Conservation (phyloP, 345 rosid species). For the Eucalyptus pumila region DNA sequence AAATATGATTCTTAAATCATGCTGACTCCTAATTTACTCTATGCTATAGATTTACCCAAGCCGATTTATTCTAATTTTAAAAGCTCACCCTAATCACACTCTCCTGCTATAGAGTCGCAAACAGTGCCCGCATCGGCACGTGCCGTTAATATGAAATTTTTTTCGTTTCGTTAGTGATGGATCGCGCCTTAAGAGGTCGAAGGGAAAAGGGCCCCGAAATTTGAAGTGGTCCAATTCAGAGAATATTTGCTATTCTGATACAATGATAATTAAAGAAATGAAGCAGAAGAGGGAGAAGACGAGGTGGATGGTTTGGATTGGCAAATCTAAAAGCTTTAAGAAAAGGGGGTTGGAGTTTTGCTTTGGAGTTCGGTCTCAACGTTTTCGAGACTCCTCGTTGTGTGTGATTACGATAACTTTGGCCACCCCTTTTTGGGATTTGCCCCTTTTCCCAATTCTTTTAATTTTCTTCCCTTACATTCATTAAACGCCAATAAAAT, state of each 20-base stretch:
- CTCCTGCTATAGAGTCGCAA: not conserved
- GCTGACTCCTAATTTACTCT: too few species aligned
- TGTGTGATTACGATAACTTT: not conserved
- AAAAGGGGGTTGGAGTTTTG: not conserved
- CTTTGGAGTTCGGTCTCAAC: not conserved
- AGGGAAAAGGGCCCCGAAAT: not conserved
- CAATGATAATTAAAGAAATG: too few species aligned
- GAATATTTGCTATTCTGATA: not conserved
- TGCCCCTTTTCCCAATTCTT: not conserved
- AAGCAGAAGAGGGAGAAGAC: not conserved
- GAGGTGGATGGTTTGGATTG: not conserved
- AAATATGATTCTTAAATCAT: fast-evolving
- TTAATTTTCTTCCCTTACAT: not conserved
- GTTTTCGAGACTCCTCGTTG: not conserved
- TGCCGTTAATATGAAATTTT: not conserved
- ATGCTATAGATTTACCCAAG: fast-evolving
- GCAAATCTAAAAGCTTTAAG: not conserved
- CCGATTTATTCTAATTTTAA: not conserved
- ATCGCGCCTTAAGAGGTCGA: not conserved
- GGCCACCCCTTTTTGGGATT: not conserved
- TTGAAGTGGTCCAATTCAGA: not conserved
- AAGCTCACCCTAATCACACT: not conserved
- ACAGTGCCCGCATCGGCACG: not conserved
- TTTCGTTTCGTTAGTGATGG: not conserved
- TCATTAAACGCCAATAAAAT: not conserved